phyloP scores from a whole-genome alignment of 2,329 filamentous ascomycete genomes.

The Fonsecaea pedrosoi region DNA sequence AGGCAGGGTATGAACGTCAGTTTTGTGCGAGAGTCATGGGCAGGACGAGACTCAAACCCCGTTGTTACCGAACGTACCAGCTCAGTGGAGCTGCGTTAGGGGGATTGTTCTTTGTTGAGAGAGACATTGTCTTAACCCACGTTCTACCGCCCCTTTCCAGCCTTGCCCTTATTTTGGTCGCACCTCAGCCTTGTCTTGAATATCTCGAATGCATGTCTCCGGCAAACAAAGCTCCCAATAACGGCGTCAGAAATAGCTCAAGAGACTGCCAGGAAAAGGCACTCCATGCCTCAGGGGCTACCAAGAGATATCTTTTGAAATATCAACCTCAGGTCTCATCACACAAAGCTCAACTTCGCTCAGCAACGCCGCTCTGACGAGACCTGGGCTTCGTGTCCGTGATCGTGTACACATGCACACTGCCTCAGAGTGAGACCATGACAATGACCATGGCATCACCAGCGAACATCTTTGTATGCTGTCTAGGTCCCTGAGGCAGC shows the following conservation, averaged over 20 bases:
- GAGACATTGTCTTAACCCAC: neutral
- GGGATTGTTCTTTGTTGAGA: neutral
- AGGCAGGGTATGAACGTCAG: slow-evolving; percentile 20
- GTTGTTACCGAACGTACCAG: neutral
- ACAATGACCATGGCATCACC: neutral
- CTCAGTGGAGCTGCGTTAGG: neutral
- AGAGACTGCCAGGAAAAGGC: neutral
- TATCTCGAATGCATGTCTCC: neutral
- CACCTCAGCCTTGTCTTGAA: slow-evolving; percentile 3
- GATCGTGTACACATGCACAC: neutral
- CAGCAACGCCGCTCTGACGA: neutral
- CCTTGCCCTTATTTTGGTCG: neutral
- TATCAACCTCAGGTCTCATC: neutral
- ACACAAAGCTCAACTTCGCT: neutral
- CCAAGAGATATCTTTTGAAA: neutral
- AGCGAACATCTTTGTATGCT: neutral
- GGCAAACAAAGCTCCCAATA: neutral
- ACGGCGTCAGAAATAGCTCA: neutral
- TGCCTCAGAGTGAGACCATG: neutral
- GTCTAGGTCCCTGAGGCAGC: neutral
- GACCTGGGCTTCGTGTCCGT: neutral
- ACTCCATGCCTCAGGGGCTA: neutral
- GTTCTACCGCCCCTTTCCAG: neutral
- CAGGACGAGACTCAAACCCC: neutral
- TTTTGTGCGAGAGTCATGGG: neutral